Evolutionary conservation across 805 yeast species (phyloP).

Genomic region (Kodamaea neixiangensis): DNA sequence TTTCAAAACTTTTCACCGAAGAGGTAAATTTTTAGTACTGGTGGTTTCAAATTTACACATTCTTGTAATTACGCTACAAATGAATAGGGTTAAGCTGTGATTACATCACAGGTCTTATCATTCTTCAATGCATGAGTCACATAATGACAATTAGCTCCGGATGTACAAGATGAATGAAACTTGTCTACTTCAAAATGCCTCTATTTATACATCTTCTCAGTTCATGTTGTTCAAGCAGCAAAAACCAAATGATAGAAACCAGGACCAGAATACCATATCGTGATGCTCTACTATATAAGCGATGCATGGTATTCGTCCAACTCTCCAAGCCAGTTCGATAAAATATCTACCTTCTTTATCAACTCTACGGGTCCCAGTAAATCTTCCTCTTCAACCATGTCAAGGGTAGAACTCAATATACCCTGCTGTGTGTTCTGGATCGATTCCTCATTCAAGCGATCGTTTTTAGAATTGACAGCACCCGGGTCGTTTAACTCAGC

Average conservation of each 20-base stretch:
- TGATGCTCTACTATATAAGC: background rate
- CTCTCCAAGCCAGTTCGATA: conserved; percentile 7
- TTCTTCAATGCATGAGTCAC: too few species aligned
- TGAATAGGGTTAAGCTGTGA: too few species aligned
- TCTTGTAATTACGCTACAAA: conserved; percentile 1
- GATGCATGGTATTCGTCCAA: conserved; percentile 2
- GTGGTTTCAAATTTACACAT: background rate
- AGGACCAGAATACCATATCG: too few species aligned
- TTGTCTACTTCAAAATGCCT: too few species aligned
- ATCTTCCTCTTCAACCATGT: conserved; percentile 7
- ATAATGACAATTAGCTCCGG: too few species aligned
- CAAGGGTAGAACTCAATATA: conserved; percentile 15
- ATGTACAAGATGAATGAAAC: too few species aligned
- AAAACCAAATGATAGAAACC: too few species aligned
- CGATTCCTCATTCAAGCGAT: conserved; percentile 7
- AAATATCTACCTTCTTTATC: conserved; percentile 8
- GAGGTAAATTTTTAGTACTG: background rate
- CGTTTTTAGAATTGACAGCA: conserved; percentile 1
- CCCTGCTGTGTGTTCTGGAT: conserved; percentile 14
- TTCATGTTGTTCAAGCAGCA: too few species aligned
- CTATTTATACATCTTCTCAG: too few species aligned
- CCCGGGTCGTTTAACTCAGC: conserved; percentile 19
- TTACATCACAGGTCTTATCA: too few species aligned
- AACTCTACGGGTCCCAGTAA: conserved; percentile 1
- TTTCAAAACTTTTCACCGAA: background rate